phyloP scores from a whole-genome alignment of 2,329 filamentous ascomycete species.

The Monosporascus cannonballus region DNA sequence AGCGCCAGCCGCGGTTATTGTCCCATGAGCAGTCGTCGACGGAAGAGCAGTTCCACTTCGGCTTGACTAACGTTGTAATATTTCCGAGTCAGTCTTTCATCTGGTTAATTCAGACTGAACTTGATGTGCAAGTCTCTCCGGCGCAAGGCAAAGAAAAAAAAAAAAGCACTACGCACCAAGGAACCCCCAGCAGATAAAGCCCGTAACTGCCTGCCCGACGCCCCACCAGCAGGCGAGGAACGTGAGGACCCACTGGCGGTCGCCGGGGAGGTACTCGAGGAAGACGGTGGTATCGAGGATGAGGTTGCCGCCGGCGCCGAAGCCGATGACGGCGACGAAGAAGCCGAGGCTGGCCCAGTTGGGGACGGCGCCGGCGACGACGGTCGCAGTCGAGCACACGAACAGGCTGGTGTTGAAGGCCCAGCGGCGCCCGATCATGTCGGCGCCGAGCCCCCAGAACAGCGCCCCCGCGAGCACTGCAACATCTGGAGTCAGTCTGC shows the following conservation, averaged over 20 bases:
- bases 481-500: no score
- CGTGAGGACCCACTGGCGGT: conserved; percentile 59
- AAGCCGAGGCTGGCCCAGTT: conserved; percentile 60
- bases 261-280: conserved; percentile 39
- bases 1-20: conserved; percentile 46
- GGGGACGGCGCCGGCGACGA: conserved; percentile 60
- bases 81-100: no score
- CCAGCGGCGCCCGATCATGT: conserved; percentile 61
- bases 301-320: conserved; percentile 59
- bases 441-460: conserved; percentile 63
- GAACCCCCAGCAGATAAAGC: conserved; percentile 45
- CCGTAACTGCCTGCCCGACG: conserved; percentile 39
- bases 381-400: conserved; percentile 54
- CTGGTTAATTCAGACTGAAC: no score
- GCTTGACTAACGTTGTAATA: conserved; percentile 21
- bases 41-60: conserved; percentile 35
- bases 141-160: no score
- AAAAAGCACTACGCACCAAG: conserved; percentile 25
- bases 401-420: conserved; percentile 65
- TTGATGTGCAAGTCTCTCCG: no score
- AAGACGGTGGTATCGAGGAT: conserved; percentile 54
- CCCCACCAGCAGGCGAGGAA: conserved; percentile 54
- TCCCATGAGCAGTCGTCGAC: conserved; percentile 32
- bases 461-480: conserved; percentile 46
- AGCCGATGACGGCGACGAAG: conserved; percentile 57